Conservation (phyloP, 1,284 basidiomycete genomes). For the Volvariella surrecta region DNA sequence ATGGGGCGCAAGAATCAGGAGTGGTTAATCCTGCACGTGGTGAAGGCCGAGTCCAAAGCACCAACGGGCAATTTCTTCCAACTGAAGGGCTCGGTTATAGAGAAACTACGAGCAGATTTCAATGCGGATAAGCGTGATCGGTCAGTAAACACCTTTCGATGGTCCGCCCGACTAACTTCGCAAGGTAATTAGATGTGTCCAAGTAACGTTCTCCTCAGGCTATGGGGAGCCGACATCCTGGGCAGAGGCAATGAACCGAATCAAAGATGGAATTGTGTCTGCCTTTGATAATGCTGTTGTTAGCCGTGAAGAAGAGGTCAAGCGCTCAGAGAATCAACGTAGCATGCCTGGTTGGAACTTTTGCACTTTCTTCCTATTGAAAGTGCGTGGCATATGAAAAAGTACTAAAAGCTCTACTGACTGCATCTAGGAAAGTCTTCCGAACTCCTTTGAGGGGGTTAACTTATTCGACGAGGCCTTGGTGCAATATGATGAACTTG, state of each 20-base stretch:
- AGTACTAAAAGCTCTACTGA: constrained; percentile 11
- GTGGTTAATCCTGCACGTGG: constrained; percentile 84
- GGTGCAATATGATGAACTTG: constrained; percentile 87
- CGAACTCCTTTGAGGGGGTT: constrained; percentile 87
- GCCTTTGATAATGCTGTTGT: constrained; percentile 78
- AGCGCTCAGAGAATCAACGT: constrained; percentile 77
- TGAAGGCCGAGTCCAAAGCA: constrained; percentile 56
- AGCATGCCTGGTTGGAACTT: constrained; percentile 95
- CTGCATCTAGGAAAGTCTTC: constrained; percentile 77
- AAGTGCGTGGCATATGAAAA: constrained; percentile 41
- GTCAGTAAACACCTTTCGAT: constrained; percentile 30
- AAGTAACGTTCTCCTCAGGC: constrained; percentile 63
- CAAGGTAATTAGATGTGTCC: constrained; percentile 54
- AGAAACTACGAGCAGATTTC: constrained; percentile 91
- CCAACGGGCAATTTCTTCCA: constrained; percentile 67
- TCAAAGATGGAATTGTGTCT: constrained; percentile 81
- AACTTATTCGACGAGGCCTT: constrained; percentile 87
- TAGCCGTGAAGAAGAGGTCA: constrained; percentile 83
- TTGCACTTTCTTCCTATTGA: constrained; percentile 91
- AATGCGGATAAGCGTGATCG: constrained; percentile 85
- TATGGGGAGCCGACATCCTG: constrained; percentile 76
- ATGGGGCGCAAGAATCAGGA: constrained; percentile 74
- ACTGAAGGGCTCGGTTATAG: constrained; percentile 77
- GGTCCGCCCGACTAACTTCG: constrained; percentile 9
- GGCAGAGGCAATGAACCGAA: constrained; percentile 82